Percentiles rank a stretch among this genome's conserved stretches.
Evolutionary conservation across 2,329 filamentous ascomycete species (phyloP).

Genomic region (Neocatenulostroma microsporum): DNA sequence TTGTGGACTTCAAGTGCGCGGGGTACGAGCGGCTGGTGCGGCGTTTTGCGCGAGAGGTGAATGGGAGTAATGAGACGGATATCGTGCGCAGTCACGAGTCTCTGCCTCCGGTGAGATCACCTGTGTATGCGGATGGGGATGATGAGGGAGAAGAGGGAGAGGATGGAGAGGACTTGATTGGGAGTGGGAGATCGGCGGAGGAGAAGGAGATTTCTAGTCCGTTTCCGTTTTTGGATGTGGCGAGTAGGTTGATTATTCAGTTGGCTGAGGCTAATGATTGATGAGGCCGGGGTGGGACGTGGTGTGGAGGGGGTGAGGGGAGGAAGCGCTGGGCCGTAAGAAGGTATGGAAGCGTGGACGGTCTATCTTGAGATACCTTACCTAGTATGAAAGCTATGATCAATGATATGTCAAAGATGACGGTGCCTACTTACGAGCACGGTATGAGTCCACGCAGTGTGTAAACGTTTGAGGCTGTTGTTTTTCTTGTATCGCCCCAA

Average conservation of each 20-base stretch:
- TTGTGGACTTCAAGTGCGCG: slow-evolving; percentile 97
- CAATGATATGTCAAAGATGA: too few species aligned
- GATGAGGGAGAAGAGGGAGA: slow-evolving; percentile 26
- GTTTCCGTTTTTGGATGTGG: slow-evolving; percentile 92
- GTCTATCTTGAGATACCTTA: too few species aligned
- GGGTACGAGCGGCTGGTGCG: slow-evolving; percentile 82
- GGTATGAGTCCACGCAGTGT: too few species aligned
- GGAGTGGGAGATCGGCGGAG: slow-evolving; percentile 50
- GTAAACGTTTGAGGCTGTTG: too few species aligned
- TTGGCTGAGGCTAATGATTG: slow-evolving; percentile 67
- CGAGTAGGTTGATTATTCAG: slow-evolving; percentile 85
- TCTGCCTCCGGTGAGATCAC: too few species aligned
- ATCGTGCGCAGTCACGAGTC: slow-evolving; percentile 14
- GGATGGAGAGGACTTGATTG: slow-evolving; percentile 35
- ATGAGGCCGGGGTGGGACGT: too few species aligned
- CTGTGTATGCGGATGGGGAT: slow-evolving; percentile 19
- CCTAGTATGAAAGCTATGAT: too few species aligned
- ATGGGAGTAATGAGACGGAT: slow-evolving; percentile 20
- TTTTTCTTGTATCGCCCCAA: too few species aligned
- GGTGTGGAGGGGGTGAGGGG: too few species aligned
- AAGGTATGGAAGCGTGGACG: too few species aligned
- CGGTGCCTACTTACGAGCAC: too few species aligned
- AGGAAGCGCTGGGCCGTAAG: too few species aligned
- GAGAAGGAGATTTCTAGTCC: slow-evolving; percentile 94
- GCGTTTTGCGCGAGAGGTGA: slow-evolving; percentile 32